A percentile compares a stretch with the other conserved stretches of the same genome.
These are phyloP conservation scores for Trichoderma cornu-damae DNA, from an alignment of 2,329 filamentous ascomycete species.

Conservation along the genomic window DNA sequence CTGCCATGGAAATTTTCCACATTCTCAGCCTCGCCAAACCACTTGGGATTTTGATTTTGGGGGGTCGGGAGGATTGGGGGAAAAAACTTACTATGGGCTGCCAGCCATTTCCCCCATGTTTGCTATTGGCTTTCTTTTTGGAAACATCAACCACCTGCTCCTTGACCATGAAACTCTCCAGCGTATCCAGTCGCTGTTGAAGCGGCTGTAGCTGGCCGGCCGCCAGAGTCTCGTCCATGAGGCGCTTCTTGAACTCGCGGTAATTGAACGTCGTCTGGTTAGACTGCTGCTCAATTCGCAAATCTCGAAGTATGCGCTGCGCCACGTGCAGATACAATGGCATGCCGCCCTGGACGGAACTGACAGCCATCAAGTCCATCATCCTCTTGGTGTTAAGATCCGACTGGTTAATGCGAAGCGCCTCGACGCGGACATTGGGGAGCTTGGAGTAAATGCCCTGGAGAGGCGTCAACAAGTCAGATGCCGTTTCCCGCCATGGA, in stretches of 20 bases:
- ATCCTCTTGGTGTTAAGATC: constrained; percentile 55
- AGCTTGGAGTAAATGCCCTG: constrained; percentile 7
- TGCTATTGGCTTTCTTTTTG: background rate
- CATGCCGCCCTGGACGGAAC: constrained; percentile 30
- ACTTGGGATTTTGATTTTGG: no score
- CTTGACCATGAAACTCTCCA: constrained; percentile 45
- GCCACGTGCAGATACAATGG: constrained; percentile 57
- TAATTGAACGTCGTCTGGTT: constrained; percentile 44
- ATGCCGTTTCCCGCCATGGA: no score
- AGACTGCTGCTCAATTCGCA: constrained; percentile 45
- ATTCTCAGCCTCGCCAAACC: background rate
- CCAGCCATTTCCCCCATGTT: constrained; percentile 21
- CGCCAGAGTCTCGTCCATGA: constrained; percentile 36
- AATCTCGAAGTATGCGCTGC: constrained; percentile 50
- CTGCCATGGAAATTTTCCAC: constrained; percentile 12
- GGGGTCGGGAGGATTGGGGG: background rate
- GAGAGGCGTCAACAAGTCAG: background rate
- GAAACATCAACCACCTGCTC: constrained; percentile 19
- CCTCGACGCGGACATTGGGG: constrained; percentile 42
- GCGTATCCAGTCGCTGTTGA: constrained; percentile 32
- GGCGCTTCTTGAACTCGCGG: constrained; percentile 37
- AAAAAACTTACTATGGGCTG: constrained; percentile 3
- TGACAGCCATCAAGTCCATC: constrained; percentile 55
- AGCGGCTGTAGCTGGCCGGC: constrained; percentile 51
- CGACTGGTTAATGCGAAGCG: constrained; percentile 45